Evolutionary conservation across 345 rosid genomes (phyloP).

Genomic region (Chamaenerion angustifolium): DNA sequence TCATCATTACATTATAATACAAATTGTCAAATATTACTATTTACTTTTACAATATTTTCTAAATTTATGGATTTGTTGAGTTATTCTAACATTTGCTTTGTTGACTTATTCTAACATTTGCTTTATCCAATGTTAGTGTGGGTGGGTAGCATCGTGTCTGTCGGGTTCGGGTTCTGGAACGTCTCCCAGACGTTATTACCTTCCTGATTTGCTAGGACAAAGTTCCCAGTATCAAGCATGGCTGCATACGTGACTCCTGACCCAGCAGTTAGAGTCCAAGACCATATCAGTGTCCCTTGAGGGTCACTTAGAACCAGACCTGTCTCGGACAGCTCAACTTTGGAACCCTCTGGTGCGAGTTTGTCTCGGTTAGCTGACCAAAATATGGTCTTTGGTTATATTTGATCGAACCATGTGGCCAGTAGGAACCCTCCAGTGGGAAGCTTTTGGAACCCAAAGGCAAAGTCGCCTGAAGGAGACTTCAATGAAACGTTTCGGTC

Average conservation of each 20-base stretch:
- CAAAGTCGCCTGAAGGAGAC: background rate
- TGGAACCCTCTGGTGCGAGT: background rate
- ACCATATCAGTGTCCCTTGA: background rate
- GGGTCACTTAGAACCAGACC: background rate
- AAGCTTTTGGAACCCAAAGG: background rate
- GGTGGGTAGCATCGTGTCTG: background rate
- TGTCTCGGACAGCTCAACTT: background rate
- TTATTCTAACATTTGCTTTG: too few relatives aligned
- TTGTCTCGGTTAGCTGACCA: background rate
- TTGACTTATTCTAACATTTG: too few relatives aligned
- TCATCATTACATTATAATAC: too few relatives aligned
- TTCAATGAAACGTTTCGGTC: background rate
- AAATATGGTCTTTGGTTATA: background rate
- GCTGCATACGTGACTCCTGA: background rate
- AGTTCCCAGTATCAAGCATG: constrained; percentile 8
- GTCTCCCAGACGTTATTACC: background rate
- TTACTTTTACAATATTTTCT: too few relatives aligned
- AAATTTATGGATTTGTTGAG: too few relatives aligned
- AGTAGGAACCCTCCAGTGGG: background rate
- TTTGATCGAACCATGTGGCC: background rate
- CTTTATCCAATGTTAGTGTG: background rate
- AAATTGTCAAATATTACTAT: too few relatives aligned
- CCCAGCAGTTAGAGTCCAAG: background rate
- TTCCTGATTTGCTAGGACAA: background rate
- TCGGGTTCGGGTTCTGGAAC: background rate